Conservation (phyloP, 2,329 filamentous ascomycete genomes). For the Stemphylium lycopersici region DNA sequence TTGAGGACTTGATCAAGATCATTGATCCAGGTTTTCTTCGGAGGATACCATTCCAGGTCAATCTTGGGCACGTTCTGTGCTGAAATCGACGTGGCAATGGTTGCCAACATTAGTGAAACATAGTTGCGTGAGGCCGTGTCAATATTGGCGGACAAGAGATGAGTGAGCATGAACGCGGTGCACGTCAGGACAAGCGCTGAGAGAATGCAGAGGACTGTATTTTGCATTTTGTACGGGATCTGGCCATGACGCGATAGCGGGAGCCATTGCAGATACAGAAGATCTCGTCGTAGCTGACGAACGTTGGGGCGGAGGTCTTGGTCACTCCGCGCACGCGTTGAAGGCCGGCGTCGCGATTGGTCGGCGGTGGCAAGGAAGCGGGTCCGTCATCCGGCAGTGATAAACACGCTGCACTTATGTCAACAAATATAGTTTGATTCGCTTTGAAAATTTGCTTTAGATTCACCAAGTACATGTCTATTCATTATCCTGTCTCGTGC, state of each 20-base stretch:
- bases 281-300: conserved; percentile 17
- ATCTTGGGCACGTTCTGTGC: conserved; percentile 24
- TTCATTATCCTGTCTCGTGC: too few species aligned
- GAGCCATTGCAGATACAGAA: conserved; percentile 30
- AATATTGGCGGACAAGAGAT: conserved; percentile 20
- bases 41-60: conserved; percentile 45
- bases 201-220: conserved; percentile 18
- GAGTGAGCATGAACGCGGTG: conserved; percentile 28
- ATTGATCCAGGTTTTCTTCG: conserved; percentile 60
- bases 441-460: too few species aligned
- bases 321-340: conserved; percentile 21
- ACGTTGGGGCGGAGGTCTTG: conserved; percentile 10
- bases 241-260: conserved; percentile 2
- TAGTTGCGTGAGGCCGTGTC: conserved; percentile 31
- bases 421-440: too few species aligned
- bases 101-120: conserved; percentile 25
- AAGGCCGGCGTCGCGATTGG: conserved; percentile 23
- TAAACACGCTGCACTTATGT: too few species aligned
- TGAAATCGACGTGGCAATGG: conserved; percentile 18
- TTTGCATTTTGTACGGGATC: conserved; percentile 33
- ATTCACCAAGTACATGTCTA: too few species aligned
- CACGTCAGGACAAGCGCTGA: conserved; percentile 23
- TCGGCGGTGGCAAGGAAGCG: not conserved
- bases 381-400: not conserved
- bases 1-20: conserved; percentile 64